phyloP scores from a whole-genome alignment of 1,284 basidiomycete genomes.

The Earliella scabrosa region DNA sequence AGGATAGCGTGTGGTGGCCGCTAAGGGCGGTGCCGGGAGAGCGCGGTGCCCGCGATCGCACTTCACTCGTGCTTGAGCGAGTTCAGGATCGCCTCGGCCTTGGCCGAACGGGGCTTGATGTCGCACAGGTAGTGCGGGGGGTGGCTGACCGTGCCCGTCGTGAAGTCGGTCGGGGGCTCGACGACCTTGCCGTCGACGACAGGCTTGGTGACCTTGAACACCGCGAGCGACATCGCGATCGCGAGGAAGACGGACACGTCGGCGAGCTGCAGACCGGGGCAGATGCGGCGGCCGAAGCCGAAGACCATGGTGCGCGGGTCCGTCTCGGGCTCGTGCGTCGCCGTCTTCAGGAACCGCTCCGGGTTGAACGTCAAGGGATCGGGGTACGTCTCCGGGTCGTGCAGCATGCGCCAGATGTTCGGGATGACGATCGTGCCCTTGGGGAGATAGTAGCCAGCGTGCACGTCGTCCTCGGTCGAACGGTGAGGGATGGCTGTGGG shows the following conservation, averaged over 20 bases:
- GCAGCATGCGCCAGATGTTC: conserved; percentile 35
- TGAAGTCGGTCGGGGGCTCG: conserved; percentile 31
- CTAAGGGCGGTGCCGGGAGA: no score
- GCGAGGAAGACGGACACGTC: conserved; percentile 37
- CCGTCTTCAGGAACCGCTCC: conserved; percentile 30
- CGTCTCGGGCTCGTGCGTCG: conserved; percentile 22
- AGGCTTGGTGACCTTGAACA: conserved; percentile 35
- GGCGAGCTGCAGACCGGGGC: conserved; percentile 35
- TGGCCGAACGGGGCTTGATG: conserved; percentile 34
- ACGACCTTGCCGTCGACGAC: conserved; percentile 29
- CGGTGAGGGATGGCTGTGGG: conserved; percentile 31
- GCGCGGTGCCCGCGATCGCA: no score
- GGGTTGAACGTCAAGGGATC: conserved; percentile 36
- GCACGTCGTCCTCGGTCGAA: conserved; percentile 32
- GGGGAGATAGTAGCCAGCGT: conserved; percentile 35
- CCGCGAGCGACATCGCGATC: conserved; percentile 36
- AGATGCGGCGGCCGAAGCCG: conserved; percentile 35
- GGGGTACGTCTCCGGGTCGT: conserved; percentile 32
- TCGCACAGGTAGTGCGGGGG: conserved; percentile 37
- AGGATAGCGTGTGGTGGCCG: no score
- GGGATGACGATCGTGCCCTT: conserved; percentile 34
- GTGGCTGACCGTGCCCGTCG: conserved; percentile 33
- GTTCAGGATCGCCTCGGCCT: conserved; percentile 27
- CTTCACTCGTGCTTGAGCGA: conserved; percentile 1
- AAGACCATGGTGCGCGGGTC: conserved; percentile 32